phyloP scores from a whole-genome alignment of 805 yeast genomes.

The Kodamaea fukazawae region DNA sequence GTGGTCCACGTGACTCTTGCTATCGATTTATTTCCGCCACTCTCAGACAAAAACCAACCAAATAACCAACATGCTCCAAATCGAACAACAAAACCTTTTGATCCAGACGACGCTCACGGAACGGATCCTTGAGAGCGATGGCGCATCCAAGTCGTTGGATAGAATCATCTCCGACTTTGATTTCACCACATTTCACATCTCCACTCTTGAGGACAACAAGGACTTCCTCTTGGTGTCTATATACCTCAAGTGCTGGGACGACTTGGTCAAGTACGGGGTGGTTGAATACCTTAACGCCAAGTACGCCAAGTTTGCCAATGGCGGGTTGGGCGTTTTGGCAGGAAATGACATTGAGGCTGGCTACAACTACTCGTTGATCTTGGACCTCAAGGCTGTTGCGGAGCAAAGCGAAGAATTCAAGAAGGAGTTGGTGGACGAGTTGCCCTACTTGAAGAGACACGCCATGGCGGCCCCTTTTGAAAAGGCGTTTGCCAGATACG shows the following conservation, averaged over 20 bases:
- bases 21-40: not conserved
- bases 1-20: not conserved
- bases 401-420: slow-evolving; percentile 46
- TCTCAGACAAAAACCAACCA: not conserved
- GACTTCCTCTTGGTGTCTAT: slow-evolving; percentile 63
- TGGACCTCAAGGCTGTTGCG: slow-evolving; percentile 50
- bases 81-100: slow-evolving; percentile 80
- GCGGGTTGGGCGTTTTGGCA: slow-evolving; percentile 28
- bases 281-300: slow-evolving; percentile 49
- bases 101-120: slow-evolving; percentile 78
- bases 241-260: slow-evolving; percentile 73
- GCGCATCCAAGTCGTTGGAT: slow-evolving; percentile 54
- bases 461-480: slow-evolving; percentile 92
- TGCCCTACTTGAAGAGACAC: slow-evolving; percentile 78
- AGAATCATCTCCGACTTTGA: slow-evolving; percentile 93
- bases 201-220: slow-evolving; percentile 75
- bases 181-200: slow-evolving; percentile 88
- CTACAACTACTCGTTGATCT: slow-evolving; percentile 72
- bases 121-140: slow-evolving; percentile 47
- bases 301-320: slow-evolving; percentile 37
- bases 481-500: slow-evolving; percentile 77
- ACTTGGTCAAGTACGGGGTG: slow-evolving; percentile 67
- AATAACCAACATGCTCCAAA: slow-evolving; percentile 65
- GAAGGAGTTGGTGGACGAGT: slow-evolving; percentile 53
- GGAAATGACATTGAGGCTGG: slow-evolving; percentile 61